Conservation (phyloP, 768 basidiomycete genomes). For the Tulasnella sp. region DNA sequence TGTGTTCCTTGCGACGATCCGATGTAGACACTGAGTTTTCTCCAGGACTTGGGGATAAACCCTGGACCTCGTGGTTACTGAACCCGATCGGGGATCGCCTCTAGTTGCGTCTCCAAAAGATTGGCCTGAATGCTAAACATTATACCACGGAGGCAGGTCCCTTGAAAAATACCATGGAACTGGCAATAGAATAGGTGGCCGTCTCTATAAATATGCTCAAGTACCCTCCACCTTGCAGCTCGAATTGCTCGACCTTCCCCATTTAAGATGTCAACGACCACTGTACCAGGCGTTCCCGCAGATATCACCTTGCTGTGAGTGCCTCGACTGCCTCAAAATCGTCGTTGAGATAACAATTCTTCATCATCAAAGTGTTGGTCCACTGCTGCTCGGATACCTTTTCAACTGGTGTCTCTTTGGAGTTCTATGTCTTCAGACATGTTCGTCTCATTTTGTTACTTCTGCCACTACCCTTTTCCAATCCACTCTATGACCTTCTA, state of each 20-base stretch:
- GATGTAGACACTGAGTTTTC: too few species aligned
- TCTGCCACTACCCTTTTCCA: neutral
- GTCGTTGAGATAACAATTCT: neutral
- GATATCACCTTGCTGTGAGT: conserved; percentile 8
- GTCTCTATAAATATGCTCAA: too few species aligned
- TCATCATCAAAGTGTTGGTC: conserved; percentile 6
- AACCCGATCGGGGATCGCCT: too few species aligned
- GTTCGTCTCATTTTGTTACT: neutral
- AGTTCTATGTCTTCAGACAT: conserved; percentile 11
- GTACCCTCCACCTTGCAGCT: too few species aligned
- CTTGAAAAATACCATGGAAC: too few species aligned
- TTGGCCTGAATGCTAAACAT: too few species aligned
- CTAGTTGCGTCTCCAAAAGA: too few species aligned
- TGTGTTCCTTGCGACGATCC: too few species aligned
- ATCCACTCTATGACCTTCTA: neutral
- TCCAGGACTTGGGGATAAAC: too few species aligned
- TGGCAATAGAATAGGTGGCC: too few species aligned
- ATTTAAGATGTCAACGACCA: neutral
- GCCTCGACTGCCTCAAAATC: neutral
- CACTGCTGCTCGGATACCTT: conserved; percentile 16
- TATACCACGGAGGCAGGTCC: too few species aligned
- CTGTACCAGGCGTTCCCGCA: conserved; percentile 5
- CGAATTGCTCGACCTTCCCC: neutral
- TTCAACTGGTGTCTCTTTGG: conserved; percentile 17
- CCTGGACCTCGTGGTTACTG: too few species aligned